These are phyloP conservation scores for Volvariella volvacea DNA, from an alignment of 1,284 basidiomycete species.

Conservation along the genomic window DNA sequence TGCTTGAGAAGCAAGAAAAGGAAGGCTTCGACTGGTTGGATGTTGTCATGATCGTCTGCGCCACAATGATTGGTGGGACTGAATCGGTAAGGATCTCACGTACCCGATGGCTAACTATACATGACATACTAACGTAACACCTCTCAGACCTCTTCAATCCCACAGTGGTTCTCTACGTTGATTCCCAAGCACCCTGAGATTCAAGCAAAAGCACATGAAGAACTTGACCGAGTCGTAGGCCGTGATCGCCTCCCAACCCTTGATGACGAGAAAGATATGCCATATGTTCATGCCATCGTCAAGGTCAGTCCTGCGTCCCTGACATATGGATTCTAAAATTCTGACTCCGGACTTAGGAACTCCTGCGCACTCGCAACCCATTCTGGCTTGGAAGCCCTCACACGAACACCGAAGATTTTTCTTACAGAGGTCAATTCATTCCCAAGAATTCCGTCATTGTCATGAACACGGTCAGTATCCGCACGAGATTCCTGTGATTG, in stretches of 20 bases:
- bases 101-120: neutral
- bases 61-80: constrained; percentile 33
- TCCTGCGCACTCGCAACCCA: constrained; percentile 23
- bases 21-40: constrained; percentile 28
- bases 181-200: constrained; percentile 23
- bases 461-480: constrained; percentile 22
- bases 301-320: constrained; percentile 13
- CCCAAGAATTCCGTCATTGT: constrained; percentile 26
- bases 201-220: constrained; percentile 17
- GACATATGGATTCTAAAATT: neutral
- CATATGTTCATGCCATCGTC: constrained; percentile 17
- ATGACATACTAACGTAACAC: no score
- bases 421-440: constrained; percentile 22
- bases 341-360: constrained; percentile 10
- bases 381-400: constrained; percentile 28
- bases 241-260: constrained; percentile 18
- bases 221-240: constrained; percentile 23
- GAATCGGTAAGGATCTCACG: constrained; percentile 22
- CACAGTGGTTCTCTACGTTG: constrained; percentile 26
- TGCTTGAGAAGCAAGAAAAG: constrained; percentile 19
- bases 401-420: constrained; percentile 22
- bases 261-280: constrained; percentile 20
- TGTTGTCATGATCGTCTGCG: constrained; percentile 28
- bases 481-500: constrained; percentile 14
- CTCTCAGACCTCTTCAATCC: constrained; percentile 23